Percentiles rank a stretch among this genome's conserved stretches.
phyloP scores from a whole-genome alignment of 345 rosid species.

The Gossypium rotundifolium region DNA sequence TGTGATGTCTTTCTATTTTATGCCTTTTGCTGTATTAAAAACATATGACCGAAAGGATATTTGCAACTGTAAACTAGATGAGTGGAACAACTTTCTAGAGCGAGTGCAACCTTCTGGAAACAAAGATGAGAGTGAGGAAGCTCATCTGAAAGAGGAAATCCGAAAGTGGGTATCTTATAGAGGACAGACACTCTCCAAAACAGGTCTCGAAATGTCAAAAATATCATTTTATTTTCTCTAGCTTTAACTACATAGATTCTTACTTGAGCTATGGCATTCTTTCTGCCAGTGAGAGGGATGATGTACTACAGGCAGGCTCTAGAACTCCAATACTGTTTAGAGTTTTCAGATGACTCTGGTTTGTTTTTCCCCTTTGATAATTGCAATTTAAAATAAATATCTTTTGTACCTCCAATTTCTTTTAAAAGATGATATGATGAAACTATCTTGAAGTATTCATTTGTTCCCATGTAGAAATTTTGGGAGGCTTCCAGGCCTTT shows the following conservation, averaged over 20 bases:
- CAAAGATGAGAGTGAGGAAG: slow-evolving; percentile 18
- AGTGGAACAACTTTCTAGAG: slow-evolving; percentile 66
- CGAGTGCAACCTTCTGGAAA: slow-evolving; percentile 32
- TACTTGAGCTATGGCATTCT: slow-evolving; percentile 7
- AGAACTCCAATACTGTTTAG: slow-evolving; percentile 73
- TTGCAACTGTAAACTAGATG: slow-evolving; percentile 49
- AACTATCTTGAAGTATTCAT: neutral
- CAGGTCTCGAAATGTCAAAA: slow-evolving; percentile 40
- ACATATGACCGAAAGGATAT: slow-evolving; percentile 6
- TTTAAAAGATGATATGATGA: slow-evolving; percentile 13
- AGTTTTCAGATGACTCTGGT: slow-evolving; percentile 57
- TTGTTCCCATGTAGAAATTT: slow-evolving; percentile 38
- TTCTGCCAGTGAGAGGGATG: slow-evolving; percentile 85
- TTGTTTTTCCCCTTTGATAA: slow-evolving; percentile 23
- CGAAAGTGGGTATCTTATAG: slow-evolving; percentile 92
- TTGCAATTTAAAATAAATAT: neutral
- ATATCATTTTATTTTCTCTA: neutral
- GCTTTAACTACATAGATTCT: slow-evolving; percentile 7
- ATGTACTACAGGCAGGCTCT: slow-evolving; percentile 84
- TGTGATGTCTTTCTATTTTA: slow-evolving; percentile 6
- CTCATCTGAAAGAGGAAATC: slow-evolving; percentile 25
- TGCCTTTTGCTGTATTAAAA: neutral
- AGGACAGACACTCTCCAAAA: slow-evolving; percentile 90
- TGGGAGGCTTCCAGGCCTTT: slow-evolving; percentile 27
- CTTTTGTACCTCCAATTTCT: neutral